Evolutionary conservation across 139 green algal genomes (phyloP).

Genomic region (Raphidocelis subcapitata): DNA sequence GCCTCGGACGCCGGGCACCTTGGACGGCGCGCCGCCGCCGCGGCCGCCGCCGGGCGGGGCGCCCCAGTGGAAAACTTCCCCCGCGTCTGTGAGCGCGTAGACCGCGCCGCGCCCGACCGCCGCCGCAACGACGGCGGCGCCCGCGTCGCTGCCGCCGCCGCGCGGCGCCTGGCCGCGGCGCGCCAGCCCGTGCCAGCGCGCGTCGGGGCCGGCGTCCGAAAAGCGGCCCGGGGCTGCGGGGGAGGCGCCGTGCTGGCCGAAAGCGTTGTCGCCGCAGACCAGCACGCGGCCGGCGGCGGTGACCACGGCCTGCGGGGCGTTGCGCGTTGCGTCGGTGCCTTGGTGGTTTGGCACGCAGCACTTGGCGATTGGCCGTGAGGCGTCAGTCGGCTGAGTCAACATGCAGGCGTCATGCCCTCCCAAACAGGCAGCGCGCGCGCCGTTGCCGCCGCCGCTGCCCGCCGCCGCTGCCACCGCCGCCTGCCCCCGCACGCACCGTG

Average conservation of each 20-base stretch:
- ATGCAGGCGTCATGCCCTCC: no score
- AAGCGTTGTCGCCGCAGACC: background rate
- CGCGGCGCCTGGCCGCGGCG: background rate
- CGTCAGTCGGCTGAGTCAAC: no score
- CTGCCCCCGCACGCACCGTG: background rate
- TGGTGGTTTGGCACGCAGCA: background rate
- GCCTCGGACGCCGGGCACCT: no score
- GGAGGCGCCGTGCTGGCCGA: background rate
- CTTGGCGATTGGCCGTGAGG: no score
- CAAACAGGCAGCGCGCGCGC: no score
- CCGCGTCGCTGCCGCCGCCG: no score
- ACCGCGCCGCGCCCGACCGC: conserved; percentile 3
- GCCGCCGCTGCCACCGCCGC: no score
- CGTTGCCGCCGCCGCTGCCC: no score
- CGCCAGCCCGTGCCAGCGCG: conserved; percentile 6
- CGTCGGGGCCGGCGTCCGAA: background rate
- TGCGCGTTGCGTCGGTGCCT: background rate
- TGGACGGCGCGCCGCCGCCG: no score
- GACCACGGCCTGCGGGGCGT: background rate
- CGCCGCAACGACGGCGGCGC: background rate
- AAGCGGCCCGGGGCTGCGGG: background rate
- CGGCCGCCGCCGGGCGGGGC: background rate
- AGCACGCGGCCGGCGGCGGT: background rate
- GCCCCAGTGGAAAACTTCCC: background rate
- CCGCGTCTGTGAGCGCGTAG: conserved; percentile 13